Percentiles rank a stretch among this genome's conserved stretches.
Evolutionary conservation across 345 rosid genomes (phyloP).

Genomic region (Odontarrhena argentea): DNA sequence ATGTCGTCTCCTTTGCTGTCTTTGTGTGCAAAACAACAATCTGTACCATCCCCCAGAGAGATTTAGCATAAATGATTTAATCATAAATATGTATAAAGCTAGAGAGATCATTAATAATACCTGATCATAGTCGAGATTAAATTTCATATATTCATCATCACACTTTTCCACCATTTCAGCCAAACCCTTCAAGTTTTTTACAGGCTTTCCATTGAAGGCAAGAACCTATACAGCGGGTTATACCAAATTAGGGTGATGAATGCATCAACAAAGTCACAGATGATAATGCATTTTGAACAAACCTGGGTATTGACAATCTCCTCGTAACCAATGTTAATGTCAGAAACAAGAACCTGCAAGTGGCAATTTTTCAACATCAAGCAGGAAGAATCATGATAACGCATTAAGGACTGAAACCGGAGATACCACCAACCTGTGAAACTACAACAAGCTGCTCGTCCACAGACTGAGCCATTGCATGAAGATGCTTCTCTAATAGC

Average conservation of each 20-base stretch:
- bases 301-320: constrained; percentile 96
- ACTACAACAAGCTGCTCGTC: constrained; percentile 91
- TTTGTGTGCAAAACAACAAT: constrained; percentile 65
- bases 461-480: constrained; percentile 80
- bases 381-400: neutral
- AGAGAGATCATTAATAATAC: constrained; percentile 38
- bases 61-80: constrained; percentile 10
- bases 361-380: neutral
- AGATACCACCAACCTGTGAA: constrained; percentile 66
- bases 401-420: neutral
- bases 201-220: constrained; percentile 82
- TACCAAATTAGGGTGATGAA: constrained; percentile 9
- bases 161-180: constrained; percentile 86
- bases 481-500: constrained; percentile 82
- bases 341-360: constrained; percentile 88
- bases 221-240: constrained; percentile 56
- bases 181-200: constrained; percentile 78
- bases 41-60: constrained; percentile 41
- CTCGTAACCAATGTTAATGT: constrained; percentile 89
- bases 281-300: constrained; percentile 5
- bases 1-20: constrained; percentile 78
- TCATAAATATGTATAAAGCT: neutral
- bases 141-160: constrained; percentile 71
- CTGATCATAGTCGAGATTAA: constrained; percentile 88
- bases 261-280: neutral